Conservation (phyloP, 108 stramenopile species). For the Aurantiochytrium sp. region DNA sequence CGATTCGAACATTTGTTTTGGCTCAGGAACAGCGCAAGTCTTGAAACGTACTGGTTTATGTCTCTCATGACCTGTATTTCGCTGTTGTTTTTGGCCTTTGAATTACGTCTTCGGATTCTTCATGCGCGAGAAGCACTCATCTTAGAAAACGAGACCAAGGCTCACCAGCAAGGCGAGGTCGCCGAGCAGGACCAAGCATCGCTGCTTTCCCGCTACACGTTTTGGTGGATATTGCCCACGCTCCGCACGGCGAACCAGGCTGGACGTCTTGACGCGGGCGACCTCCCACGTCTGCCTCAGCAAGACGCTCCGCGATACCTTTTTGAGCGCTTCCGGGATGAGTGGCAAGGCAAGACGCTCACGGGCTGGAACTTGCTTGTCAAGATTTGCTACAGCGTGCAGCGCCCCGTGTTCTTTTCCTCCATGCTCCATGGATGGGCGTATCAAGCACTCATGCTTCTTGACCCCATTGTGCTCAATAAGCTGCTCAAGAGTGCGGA, state of each 20-base stretch:
- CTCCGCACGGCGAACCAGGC: not conserved
- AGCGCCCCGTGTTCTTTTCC: not conserved
- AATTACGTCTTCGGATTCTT: not conserved
- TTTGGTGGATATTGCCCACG: slow-evolving; percentile 16
- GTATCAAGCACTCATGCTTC: not conserved
- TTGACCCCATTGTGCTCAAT: not conserved
- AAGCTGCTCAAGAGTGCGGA: not conserved
- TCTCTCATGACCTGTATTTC: not conserved
- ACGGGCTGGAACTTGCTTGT: not conserved
- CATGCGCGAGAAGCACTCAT: not conserved
- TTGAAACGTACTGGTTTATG: not conserved
- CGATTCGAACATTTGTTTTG: not conserved
- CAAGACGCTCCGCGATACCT: not conserved
- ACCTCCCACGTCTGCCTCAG: not conserved
- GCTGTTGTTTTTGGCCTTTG: not conserved
- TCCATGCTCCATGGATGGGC: not conserved
- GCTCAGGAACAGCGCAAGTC: not conserved
- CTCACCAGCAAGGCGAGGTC: not conserved
- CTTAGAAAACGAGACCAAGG: not conserved
- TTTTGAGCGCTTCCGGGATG: not conserved
- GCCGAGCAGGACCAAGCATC: not conserved
- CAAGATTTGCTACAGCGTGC: not conserved
- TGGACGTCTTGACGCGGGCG: not conserved
- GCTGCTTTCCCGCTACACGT: not conserved
- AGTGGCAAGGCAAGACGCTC: not conserved